A percentile compares a stretch with the other conserved stretches of the same genome.
Evolutionary conservation across 257 asterid genomes (phyloP).

Genomic region (Cordia subcordata): DNA sequence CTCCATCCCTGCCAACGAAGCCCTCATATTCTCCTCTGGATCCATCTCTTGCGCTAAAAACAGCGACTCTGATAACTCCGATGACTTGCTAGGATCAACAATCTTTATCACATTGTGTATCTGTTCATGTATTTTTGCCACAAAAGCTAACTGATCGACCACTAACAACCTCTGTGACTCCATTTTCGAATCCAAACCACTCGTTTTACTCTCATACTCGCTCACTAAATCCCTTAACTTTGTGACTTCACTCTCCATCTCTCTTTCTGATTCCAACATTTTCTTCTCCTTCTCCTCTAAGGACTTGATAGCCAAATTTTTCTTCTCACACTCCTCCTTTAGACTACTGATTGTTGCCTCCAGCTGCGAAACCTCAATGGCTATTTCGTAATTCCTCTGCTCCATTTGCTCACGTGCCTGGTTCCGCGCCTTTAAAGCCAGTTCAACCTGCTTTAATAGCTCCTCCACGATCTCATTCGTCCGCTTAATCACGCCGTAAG

Average conservation of each 20-base stretch:
- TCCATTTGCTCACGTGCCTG: slow-evolving; percentile 81
- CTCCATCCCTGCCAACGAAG: slow-evolving; percentile 89
- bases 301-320: slow-evolving; percentile 41
- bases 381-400: slow-evolving; percentile 94
- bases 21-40: slow-evolving; percentile 79
- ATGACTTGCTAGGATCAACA: slow-evolving; percentile 64
- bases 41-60: slow-evolving; percentile 86
- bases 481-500: slow-evolving; percentile 89
- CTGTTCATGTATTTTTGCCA: slow-evolving; percentile 60
- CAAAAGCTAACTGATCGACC: slow-evolving; percentile 66
- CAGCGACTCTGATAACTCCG: slow-evolving; percentile 77
- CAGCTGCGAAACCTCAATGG: slow-evolving; percentile 91
- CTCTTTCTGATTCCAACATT: slow-evolving; percentile 43
- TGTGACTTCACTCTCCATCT: slow-evolving; percentile 52
- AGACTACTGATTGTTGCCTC: slow-evolving; percentile 73
- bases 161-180: slow-evolving; percentile 64
- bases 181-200: slow-evolving; percentile 33
- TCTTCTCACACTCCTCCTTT: slow-evolving; percentile 68
- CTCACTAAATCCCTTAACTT: slow-evolving; percentile 46
- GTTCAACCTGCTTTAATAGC: slow-evolving; percentile 68
- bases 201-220: slow-evolving; percentile 42
- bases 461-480: slow-evolving; percentile 91
- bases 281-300: slow-evolving; percentile 56
- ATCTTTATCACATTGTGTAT: slow-evolving; percentile 65
- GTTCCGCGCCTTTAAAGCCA: slow-evolving; percentile 55